Conservation (phyloP, 148 eudicot species). For the Mesembryanthemum crystallinum region DNA sequence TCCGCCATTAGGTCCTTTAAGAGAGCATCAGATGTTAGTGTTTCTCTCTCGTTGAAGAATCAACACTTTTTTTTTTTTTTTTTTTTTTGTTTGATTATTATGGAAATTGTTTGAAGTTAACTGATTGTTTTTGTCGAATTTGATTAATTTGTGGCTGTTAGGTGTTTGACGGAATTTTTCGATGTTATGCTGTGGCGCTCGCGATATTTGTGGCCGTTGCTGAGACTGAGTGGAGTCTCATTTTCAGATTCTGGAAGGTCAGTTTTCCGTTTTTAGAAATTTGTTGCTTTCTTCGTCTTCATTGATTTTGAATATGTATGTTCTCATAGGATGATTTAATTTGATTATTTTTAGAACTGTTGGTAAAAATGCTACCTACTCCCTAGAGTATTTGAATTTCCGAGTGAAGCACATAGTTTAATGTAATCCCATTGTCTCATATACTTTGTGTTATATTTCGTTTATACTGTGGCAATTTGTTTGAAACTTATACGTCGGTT, state of each 20-base stretch:
- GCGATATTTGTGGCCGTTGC: constrained; percentile 66
- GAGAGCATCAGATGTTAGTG: constrained; percentile 57
- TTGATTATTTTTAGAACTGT: too few relatives aligned
- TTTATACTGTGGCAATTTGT: too few relatives aligned
- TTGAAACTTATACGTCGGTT: too few relatives aligned
- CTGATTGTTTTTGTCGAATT: neutral
- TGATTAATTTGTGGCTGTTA: constrained; percentile 20
- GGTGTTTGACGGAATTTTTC: constrained; percentile 78
- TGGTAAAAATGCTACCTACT: too few relatives aligned
- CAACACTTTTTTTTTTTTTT: neutral
- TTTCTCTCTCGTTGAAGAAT: too few relatives aligned
- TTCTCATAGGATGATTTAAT: neutral
- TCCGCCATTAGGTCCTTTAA: constrained; percentile 77
- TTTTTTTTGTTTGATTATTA: neutral
- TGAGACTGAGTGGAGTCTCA: constrained; percentile 85
- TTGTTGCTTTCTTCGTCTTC: neutral
- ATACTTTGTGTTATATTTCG: too few relatives aligned
- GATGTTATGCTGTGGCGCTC: constrained; percentile 77
- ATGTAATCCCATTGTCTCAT: too few relatives aligned
- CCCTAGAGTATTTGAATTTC: too few relatives aligned
- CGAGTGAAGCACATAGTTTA: too few relatives aligned
- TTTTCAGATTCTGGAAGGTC: constrained; percentile 76
- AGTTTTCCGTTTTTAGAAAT: neutral
- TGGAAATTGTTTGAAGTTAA: neutral
- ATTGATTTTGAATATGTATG: too few relatives aligned